Conservation (phyloP, 2,329 filamentous ascomycete genomes). For the Blastomyces silverae region DNA sequence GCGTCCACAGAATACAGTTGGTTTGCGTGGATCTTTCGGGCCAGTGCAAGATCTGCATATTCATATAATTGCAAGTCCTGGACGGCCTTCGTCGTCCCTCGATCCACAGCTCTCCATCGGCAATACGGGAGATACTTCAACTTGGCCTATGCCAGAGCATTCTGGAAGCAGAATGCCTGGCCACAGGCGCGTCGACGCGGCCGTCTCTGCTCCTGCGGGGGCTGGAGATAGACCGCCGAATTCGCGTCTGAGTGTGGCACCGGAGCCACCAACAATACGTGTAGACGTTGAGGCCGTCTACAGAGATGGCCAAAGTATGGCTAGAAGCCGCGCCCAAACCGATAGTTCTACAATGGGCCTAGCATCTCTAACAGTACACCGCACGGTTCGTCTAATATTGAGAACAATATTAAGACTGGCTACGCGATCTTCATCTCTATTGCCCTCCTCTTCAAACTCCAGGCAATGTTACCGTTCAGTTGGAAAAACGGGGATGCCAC, state of each 20-base stretch:
- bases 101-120: neutral
- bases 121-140: neutral
- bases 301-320: neutral
- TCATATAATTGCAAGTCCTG: neutral
- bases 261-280: neutral
- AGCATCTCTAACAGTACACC: neutral
- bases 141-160: neutral
- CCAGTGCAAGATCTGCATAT: neutral
- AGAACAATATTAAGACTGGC: neutral
- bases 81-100: neutral
- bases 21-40: neutral
- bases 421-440: neutral
- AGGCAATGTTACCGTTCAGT: neutral
- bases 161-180: neutral
- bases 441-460: neutral
- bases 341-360: neutral
- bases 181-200: neutral
- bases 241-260: neutral
- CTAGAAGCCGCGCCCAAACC: neutral
- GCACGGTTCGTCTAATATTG: neutral
- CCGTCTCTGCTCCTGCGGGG: neutral
- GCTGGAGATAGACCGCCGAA: neutral
- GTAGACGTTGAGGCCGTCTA: neutral
- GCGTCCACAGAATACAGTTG: neutral
- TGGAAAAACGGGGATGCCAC: neutral